phyloP scores from a whole-genome alignment of 2,329 filamentous ascomycete genomes.

The Trichoderma sp. region DNA sequence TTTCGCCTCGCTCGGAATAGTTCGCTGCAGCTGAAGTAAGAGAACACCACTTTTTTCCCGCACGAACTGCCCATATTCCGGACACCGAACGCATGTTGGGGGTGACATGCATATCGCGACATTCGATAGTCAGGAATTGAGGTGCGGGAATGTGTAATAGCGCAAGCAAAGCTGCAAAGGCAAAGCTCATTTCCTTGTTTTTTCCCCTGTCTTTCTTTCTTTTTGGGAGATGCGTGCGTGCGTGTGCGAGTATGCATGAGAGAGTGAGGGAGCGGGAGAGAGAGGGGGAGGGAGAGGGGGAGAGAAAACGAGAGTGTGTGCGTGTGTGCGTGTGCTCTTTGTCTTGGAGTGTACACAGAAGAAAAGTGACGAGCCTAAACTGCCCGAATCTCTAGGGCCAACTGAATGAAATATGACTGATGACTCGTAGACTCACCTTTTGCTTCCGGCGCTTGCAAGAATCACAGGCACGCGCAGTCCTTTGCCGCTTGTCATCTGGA shows the following conservation, averaged over 20 bases:
- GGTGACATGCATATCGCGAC: constrained; percentile 15
- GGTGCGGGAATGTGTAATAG: not conserved
- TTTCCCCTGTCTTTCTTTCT: not conserved
- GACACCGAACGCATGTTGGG: constrained; percentile 1
- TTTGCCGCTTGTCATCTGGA: constrained; percentile 57
- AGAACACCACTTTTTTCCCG: not conserved
- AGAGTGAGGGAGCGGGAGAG: not conserved
- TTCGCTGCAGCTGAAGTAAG: not conserved
- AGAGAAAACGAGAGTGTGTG: not conserved
- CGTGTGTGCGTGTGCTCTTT: not conserved
- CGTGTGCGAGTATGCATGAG: not conserved
- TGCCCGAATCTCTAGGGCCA: not conserved
- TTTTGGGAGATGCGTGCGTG: not conserved
- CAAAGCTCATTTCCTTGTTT: not conserved
- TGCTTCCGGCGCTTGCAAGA: constrained; percentile 65
- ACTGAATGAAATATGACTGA: constrained; percentile 9
- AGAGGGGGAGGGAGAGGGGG: not conserved
- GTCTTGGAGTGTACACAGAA: constrained; percentile 1
- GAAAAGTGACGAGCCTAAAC: not conserved
- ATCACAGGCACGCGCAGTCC: constrained; percentile 62
- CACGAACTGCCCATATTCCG: not conserved
- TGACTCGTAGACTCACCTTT: constrained; percentile 48
- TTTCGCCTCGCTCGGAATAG: constrained; percentile 1
- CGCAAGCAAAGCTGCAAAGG: not conserved
- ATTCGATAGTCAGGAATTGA: constrained; percentile 5